Evolutionary conservation across 1,139 yeast species (phyloP), one percentile per base, ranked within the genome.

Genomic region (Debaryomycetaceae sp.): DNA sequence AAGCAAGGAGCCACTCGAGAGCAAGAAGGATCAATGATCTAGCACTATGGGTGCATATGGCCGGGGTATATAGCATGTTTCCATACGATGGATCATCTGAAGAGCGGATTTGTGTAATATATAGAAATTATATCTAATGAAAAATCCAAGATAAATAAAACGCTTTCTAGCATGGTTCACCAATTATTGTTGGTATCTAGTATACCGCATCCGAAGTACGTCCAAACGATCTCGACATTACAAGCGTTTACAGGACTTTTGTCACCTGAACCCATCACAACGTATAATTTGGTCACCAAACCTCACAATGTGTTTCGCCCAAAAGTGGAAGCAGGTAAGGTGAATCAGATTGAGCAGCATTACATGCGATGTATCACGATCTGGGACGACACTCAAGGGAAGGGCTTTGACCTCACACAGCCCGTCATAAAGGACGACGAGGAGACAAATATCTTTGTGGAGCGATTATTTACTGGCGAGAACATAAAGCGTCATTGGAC

Each of bases 401-500:
- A 17, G 4, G 40, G 41, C 6, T 50, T 70, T 24, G 66, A 68
- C 43, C 53, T 71, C n/a, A 46, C 64, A 9, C 40, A 48, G 33
- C 72, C 76, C 0, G 44, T 65, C 5, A 42, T 63, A 5, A 44
- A 54, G 37, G 59, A 45, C 31, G 56, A 41, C 42, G 54, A 51
- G 38, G 46, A 49, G 34, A 54, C 57, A 42, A 50, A 54, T 6
- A 49, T 65, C 6, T 52, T 56, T 38, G 70, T 60, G 22, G 65
- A 60, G 39, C 54, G 67, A 34, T 55, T 72, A 37, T 72, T 72
- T 45, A 46, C 54, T 22, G 66, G 63, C 23, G 65, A 63, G 35
- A 57, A 59, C 36, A 52, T 61, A 55, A 48, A 72, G 64, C 54
- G 59, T 46, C 59, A 54, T 35, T 87, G 96, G 95, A 75, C 84